Evolutionary conservation across 225 moss, liverwort and hornwort species (phyloP).

Genomic region (Antitrichia curtipendula): DNA sequence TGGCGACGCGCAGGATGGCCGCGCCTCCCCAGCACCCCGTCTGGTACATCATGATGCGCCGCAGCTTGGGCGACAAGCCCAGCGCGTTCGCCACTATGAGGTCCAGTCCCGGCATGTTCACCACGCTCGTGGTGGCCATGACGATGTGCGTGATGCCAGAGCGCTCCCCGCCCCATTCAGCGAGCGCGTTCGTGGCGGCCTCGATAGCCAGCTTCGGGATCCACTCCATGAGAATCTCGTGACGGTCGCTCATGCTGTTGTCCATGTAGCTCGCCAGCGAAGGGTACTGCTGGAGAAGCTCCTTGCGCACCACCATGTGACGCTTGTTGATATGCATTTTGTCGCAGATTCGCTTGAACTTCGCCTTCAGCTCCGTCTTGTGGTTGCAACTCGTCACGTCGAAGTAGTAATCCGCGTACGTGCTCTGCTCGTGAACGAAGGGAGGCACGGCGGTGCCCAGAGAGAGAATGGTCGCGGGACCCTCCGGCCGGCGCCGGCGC

Average conservation of each 20-base stretch:
- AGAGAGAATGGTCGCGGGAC: conserved; percentile 20
- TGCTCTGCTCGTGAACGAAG: conserved; percentile 21
- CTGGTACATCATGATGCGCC: conserved; percentile 39
- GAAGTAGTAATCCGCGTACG: conserved; percentile 40
- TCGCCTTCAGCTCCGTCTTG: conserved; percentile 40
- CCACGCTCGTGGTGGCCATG: conserved; percentile 65
- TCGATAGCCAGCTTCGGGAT: conserved; percentile 63
- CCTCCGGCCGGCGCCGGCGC: conserved; percentile 1
- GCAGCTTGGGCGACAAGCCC: conserved; percentile 7
- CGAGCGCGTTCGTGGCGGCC: conserved; percentile 42
- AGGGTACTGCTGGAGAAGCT: conserved; percentile 44
- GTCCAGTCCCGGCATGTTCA: conserved; percentile 70
- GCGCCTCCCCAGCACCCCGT: conserved; percentile 59
- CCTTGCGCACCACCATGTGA: conserved; percentile 42
- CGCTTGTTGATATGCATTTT: conserved; percentile 59
- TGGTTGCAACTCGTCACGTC: conserved; percentile 16
- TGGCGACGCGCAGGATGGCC: conserved; percentile 42
- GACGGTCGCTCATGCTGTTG: conserved; percentile 45
- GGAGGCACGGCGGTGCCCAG: conserved; percentile 39
- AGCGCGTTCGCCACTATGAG: conserved; percentile 9
- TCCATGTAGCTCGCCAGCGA: conserved; percentile 40
- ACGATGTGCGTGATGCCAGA: conserved; percentile 67
- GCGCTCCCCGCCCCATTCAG: conserved; percentile 37
- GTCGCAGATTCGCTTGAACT: conserved; percentile 43
- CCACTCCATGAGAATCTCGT: conserved; percentile 62